Percentiles rank a stretch among this genome's conserved stretches.
Evolutionary conservation across 306 rosid species (phyloP).

Genomic region (Quercus gilva): DNA sequence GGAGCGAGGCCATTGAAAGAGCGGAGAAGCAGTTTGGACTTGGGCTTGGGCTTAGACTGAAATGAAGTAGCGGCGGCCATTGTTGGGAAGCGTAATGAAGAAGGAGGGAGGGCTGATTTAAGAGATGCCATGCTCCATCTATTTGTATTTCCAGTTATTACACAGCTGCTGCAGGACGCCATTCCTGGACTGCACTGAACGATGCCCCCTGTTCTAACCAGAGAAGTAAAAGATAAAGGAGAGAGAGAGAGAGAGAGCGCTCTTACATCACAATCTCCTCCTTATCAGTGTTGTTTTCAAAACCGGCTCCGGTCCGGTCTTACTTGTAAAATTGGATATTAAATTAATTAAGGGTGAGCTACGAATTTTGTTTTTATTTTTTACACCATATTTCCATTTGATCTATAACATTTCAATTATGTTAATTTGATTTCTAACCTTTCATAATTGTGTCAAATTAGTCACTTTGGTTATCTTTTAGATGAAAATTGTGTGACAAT

Average conservation of each 20-base stretch:
- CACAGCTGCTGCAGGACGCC: slow-evolving; percentile 31
- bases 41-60: slow-evolving; percentile 31
- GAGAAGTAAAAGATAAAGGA: background rate
- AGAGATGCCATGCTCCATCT: slow-evolving; percentile 68
- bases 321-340: too few relatives aligned
- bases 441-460: too few relatives aligned
- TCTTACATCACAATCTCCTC: too few relatives aligned
- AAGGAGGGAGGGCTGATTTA: slow-evolving; percentile 39
- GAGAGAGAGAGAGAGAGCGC: background rate
- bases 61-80: slow-evolving; percentile 6
- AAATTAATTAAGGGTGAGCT: too few relatives aligned
- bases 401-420: rapidly evolving
- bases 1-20: slow-evolving; percentile 52
- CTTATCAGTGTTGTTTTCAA: too few relatives aligned
- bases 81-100: slow-evolving; percentile 27
- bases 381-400: rapidly evolving
- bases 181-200: background rate
- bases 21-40: slow-evolving; percentile 36
- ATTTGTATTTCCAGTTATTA: slow-evolving; percentile 23
- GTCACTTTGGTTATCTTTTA: too few relatives aligned
- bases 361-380: too few relatives aligned
- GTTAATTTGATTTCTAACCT: rapidly evolving
- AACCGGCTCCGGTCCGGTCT: too few relatives aligned
- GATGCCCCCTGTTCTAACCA: background rate
- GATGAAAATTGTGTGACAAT: too few relatives aligned